Evolutionary conservation across 495 filamentous ascomycete species (phyloP).

Genomic region (Talaromyces proteolyticus): DNA sequence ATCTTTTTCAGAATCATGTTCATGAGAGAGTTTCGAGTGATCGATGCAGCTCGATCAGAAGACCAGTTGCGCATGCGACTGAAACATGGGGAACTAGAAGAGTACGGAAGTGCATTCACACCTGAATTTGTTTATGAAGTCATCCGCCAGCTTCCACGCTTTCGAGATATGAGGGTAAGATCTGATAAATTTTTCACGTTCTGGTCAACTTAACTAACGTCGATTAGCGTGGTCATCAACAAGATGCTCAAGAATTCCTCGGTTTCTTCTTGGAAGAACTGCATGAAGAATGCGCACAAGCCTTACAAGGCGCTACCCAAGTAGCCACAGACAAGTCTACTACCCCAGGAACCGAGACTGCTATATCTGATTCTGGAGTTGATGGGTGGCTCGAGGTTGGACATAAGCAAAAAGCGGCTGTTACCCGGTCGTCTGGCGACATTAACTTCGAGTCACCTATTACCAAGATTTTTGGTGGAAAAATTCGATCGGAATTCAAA

Average conservation of each 20-base stretch:
- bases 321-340: constrained; percentile 30
- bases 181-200: background rate
- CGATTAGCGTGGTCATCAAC: constrained; percentile 79
- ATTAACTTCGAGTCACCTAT: constrained; percentile 71
- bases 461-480: constrained; percentile 91
- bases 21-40: constrained; percentile 84
- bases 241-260: constrained; percentile 96
- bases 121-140: constrained; percentile 95
- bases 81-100: constrained; percentile 77
- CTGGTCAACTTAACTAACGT: constrained; percentile 5
- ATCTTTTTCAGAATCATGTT: constrained; percentile 71
- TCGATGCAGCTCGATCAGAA: constrained; percentile 69
- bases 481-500: constrained; percentile 81
- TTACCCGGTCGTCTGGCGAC: constrained; percentile 83
- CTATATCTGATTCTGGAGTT: constrained; percentile 13
- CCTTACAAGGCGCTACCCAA: constrained; percentile 56
- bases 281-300: constrained; percentile 83
- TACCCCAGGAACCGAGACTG: constrained; percentile 24
- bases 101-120: constrained; percentile 85
- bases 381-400: constrained; percentile 92
- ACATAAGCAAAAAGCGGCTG: constrained; percentile 76
- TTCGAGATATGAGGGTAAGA: constrained; percentile 83
- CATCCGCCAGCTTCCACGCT: constrained; percentile 77
- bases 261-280: constrained; percentile 90
- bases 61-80: constrained; percentile 68